phyloP scores from a whole-genome alignment of 208 protist species.

The Porcisia hertigi region DNA sequence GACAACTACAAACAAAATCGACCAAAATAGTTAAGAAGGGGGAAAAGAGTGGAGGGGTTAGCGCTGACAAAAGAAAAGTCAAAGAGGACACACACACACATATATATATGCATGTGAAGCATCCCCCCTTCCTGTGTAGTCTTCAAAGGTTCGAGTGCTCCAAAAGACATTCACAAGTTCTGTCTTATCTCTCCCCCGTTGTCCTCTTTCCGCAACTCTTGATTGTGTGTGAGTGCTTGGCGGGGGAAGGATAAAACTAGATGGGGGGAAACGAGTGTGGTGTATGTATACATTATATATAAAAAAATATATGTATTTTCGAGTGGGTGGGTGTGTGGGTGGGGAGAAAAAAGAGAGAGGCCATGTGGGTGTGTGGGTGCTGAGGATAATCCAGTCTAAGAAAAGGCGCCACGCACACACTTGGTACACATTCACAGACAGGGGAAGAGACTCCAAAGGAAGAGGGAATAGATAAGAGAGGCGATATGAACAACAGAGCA shows the following conservation, averaged over 20 bases:
- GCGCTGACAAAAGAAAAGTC: background rate
- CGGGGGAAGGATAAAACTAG: background rate
- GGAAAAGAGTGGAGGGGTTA: background rate
- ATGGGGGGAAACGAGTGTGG: background rate
- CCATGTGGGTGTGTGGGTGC: background rate
- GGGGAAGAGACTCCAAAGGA: constrained; percentile 18
- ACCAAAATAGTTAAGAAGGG: no score
- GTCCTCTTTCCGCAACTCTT: background rate
- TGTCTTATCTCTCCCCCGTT: no score
- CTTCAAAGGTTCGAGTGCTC: constrained; percentile 8
- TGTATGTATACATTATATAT: background rate
- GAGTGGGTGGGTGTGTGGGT: background rate
- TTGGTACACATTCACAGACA: background rate
- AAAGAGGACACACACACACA: background rate
- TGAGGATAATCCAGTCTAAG: background rate
- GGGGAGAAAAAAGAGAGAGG: background rate
- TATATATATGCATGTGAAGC: background rate
- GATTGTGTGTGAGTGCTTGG: background rate
- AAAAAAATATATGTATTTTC: background rate
- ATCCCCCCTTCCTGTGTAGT: background rate
- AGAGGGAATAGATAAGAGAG: background rate
- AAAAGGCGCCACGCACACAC: background rate
- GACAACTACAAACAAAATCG: background rate
- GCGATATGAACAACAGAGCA: background rate
- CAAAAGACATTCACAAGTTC: background rate